These are phyloP conservation scores for Thalassia testudinum DNA, from an alignment of 116 monocot genomes.

Conservation along the genomic window DNA sequence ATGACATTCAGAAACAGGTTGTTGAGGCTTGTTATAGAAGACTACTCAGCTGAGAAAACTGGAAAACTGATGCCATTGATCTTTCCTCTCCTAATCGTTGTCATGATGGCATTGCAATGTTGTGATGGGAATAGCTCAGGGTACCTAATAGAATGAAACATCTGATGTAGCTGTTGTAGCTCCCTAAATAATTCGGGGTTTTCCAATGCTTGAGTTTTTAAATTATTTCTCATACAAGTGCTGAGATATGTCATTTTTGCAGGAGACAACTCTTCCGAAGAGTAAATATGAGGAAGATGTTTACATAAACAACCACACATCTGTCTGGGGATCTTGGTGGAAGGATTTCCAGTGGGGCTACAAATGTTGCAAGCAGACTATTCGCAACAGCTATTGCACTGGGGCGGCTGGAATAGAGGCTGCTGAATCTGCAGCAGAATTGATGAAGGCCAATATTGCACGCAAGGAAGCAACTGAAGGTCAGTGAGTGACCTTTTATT, in stretches of 20 bases:
- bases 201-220: too few relatives aligned
- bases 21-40: too few relatives aligned
- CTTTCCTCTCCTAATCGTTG: too few relatives aligned
- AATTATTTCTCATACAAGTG: too few relatives aligned
- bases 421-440: conserved; percentile 73
- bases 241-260: not conserved
- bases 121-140: too few relatives aligned
- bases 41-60: too few relatives aligned
- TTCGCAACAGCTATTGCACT: conserved; percentile 90
- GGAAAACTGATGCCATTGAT: too few relatives aligned
- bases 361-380: conserved; percentile 72
- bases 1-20: too few relatives aligned
- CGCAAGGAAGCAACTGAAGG: conserved; percentile 83
- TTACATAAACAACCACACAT: conserved; percentile 73
- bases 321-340: conserved; percentile 99
- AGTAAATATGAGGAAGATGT: conserved; percentile 93
- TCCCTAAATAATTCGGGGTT: too few relatives aligned
- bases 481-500: not conserved
- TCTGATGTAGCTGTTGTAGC: too few relatives aligned
- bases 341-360: conserved; percentile 97
- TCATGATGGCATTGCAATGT: too few relatives aligned
- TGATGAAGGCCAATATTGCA: conserved; percentile 80
- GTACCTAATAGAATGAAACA: too few relatives aligned
- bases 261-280: conserved; percentile 70
- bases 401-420: conserved; percentile 94